phyloP scores from a whole-genome alignment of 1,139 yeast genomes.

The Protomyces macrosporus region DNA sequence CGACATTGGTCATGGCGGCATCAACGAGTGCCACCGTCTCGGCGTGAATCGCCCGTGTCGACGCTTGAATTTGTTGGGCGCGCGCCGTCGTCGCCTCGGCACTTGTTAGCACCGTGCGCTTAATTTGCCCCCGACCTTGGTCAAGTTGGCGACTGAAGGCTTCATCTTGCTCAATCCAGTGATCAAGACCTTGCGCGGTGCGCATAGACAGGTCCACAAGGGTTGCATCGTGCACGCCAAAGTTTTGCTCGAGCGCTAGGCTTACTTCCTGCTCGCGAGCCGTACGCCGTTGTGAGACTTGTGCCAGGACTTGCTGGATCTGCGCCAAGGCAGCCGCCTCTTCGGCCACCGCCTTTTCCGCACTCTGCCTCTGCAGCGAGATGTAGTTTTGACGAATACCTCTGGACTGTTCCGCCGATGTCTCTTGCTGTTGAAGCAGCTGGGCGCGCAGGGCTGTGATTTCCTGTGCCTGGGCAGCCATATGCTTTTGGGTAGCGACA shows the following conservation, averaged over 20 bases:
- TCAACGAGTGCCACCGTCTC: constrained; percentile 31
- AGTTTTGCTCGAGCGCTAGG: not conserved
- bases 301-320: not conserved
- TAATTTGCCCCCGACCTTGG: constrained; percentile 31
- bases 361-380: constrained; percentile 22
- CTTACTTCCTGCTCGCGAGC: not conserved
- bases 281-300: not conserved
- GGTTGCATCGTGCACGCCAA: not conserved
- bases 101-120: constrained; percentile 30
- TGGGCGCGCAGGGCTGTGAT: constrained; percentile 31
- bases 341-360: constrained; percentile 15
- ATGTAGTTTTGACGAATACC: constrained; percentile 26
- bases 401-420: constrained; percentile 10
- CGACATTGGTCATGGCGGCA: constrained; percentile 31
- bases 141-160: constrained; percentile 30
- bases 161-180: constrained; percentile 30
- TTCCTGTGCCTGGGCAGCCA: constrained; percentile 31
- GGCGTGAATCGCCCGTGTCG: constrained; percentile 31
- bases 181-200: too few relatives aligned
- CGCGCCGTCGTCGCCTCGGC: constrained; percentile 30
- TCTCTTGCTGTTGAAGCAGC: constrained; percentile 25
- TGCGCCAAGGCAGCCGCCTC: not conserved
- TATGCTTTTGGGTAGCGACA: constrained; percentile 32
- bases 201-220: constrained; percentile 9
- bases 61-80: constrained; percentile 30